phyloP scores from a whole-genome alignment of 2,329 filamentous ascomycete genomes.

The Colletotrichum shisoi region DNA sequence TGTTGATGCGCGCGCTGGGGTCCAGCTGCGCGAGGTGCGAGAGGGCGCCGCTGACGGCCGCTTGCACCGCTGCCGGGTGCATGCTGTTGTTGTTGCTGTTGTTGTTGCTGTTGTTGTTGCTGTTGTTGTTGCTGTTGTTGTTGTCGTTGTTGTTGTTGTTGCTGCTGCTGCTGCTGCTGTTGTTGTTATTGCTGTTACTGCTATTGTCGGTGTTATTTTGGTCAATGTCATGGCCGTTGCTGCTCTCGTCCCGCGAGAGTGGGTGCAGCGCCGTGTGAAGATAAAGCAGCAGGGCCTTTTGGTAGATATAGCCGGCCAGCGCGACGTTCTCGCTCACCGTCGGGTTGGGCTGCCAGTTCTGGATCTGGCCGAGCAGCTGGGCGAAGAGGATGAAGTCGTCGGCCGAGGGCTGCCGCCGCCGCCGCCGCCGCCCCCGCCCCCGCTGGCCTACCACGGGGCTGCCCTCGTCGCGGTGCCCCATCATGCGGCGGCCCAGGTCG shows the following conservation, averaged over 20 bases:
- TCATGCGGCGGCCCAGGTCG: conserved; percentile 53
- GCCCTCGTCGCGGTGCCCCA: conserved; percentile 45
- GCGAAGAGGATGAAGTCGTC: conserved; percentile 56
- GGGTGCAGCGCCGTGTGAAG: conserved; percentile 43
- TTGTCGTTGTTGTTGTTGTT: too few relatives aligned
- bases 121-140: too few relatives aligned
- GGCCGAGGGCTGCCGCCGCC: conserved; percentile 43
- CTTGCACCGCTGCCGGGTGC: conserved; percentile 11
- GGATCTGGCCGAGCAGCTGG: conserved; percentile 53
- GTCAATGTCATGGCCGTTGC: too few relatives aligned
- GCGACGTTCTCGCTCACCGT: conserved; percentile 50
- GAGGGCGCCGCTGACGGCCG: conserved; percentile 46
- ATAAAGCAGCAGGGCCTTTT: conserved; percentile 56
- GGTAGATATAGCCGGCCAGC: conserved; percentile 54
- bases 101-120: too few relatives aligned
- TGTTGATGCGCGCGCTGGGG: conserved; percentile 49
- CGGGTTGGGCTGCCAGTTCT: conserved; percentile 51
- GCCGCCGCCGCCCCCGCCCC: conserved; percentile 27
- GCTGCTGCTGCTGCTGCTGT: too few relatives aligned
- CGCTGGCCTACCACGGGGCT: background rate
- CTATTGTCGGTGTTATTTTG: too few relatives aligned
- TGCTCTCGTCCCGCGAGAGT: background rate
- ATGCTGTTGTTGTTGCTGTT: background rate
- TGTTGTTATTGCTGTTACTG: too few relatives aligned
- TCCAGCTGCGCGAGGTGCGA: conserved; percentile 47